phyloP scores from a whole-genome alignment of 2,329 filamentous ascomycete species.

The Chaetomiaceae sp. region DNA sequence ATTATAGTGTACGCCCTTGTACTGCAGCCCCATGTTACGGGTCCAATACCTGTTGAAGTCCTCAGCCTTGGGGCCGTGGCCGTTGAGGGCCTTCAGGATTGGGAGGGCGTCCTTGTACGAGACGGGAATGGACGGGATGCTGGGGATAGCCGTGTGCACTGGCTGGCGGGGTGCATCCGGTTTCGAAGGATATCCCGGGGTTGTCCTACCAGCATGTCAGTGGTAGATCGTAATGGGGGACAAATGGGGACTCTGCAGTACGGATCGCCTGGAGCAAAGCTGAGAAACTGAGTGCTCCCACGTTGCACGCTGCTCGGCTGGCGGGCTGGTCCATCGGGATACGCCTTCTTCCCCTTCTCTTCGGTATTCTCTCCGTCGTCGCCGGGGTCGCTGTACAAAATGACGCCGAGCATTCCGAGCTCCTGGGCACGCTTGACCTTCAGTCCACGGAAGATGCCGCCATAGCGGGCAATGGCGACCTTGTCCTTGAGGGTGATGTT shows the following conservation, averaged over 20 bases:
- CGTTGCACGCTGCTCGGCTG: slow-evolving; percentile 87
- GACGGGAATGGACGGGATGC: slow-evolving; percentile 86
- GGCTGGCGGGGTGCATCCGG: slow-evolving; percentile 76
- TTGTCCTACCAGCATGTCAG: slow-evolving; percentile 52
- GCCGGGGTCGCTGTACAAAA: slow-evolving; percentile 85
- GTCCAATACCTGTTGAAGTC: slow-evolving; percentile 71
- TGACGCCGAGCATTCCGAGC: slow-evolving; percentile 77
- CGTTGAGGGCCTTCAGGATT: slow-evolving; percentile 84
- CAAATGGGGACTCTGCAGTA: slow-evolving; percentile 24
- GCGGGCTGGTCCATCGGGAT: slow-evolving; percentile 81
- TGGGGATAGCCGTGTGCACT: slow-evolving; percentile 65
- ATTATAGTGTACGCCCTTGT: slow-evolving; percentile 80
- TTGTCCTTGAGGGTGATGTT: slow-evolving; percentile 76
- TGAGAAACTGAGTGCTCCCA: slow-evolving; percentile 79
- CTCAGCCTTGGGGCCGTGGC: slow-evolving; percentile 72
- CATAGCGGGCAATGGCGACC: slow-evolving; percentile 83
- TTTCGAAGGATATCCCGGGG: slow-evolving; percentile 88
- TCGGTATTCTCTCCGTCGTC: slow-evolving; percentile 81
- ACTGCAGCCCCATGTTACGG: slow-evolving; percentile 64
- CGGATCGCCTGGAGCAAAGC: slow-evolving; percentile 67
- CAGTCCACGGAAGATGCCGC: slow-evolving; percentile 78
- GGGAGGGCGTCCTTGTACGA: slow-evolving; percentile 85
- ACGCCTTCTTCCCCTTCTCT: slow-evolving; percentile 71
- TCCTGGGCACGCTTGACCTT: slow-evolving; percentile 93
- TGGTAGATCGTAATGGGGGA: neutral